Evolutionary conservation across 2,329 filamentous ascomycete species (phyloP).

Genomic region (Eutypella sp.): DNA sequence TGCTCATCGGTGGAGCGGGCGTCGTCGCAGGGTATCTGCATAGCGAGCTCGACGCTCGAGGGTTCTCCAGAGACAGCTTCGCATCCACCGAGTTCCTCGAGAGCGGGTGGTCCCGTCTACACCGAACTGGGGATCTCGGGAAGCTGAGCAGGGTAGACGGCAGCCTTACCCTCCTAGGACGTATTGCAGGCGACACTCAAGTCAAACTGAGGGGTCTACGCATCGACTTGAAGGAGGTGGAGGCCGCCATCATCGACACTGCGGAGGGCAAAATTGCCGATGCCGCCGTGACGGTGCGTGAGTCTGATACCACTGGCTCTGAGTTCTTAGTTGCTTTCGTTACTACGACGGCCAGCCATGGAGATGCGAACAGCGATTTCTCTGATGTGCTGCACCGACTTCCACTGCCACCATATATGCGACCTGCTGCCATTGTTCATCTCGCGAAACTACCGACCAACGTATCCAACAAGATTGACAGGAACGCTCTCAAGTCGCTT

Average conservation of each 20-base stretch:
- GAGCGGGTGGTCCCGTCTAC: constrained; percentile 7
- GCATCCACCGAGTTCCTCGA: not conserved
- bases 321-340: too few relatives aligned
- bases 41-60: constrained; percentile 9
- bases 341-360: too few relatives aligned
- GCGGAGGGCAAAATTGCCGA: too few relatives aligned
- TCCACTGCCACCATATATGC: not conserved
- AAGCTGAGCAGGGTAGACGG: constrained; percentile 29
- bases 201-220: constrained; percentile 24
- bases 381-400: not conserved
- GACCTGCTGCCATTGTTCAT: not conserved
- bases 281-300: too few relatives aligned
- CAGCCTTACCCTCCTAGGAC: constrained; percentile 32
- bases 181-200: constrained; percentile 34
- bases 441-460: not conserved
- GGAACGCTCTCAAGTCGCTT: not conserved
- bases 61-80: constrained; percentile 3
- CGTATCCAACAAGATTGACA: not conserved
- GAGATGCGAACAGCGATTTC: too few relatives aligned
- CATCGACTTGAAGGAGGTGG: constrained; percentile 32
- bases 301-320: too few relatives aligned
- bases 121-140: constrained; percentile 36
- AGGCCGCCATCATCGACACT: constrained; percentile 14
- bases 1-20: constrained; percentile 38
- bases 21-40: constrained; percentile 31